Evolutionary conservation across 176 grass and related monocot genomes (phyloP).

Genomic region (Triticum dicoccoides): DNA sequence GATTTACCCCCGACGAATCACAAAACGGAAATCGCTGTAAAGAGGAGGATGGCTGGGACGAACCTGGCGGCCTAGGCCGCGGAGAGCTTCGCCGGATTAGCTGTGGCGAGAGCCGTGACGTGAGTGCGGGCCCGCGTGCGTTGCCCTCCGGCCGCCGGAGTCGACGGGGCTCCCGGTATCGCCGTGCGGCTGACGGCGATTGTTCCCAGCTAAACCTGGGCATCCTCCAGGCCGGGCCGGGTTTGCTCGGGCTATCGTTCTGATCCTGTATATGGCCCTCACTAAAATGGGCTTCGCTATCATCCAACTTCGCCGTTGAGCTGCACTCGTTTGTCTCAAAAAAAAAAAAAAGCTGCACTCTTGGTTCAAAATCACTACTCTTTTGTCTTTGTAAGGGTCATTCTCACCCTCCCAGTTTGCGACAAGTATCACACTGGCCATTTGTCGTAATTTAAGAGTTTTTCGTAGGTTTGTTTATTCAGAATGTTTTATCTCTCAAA

Average conservation of each 20-base stretch:
- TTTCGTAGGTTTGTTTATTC: too few species aligned
- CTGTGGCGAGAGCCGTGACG: background rate
- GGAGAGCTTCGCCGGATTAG: background rate
- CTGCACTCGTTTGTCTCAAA: too few species aligned
- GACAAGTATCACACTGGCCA: too few species aligned
- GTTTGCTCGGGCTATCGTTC: background rate
- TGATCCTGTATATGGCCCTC: background rate
- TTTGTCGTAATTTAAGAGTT: too few species aligned
- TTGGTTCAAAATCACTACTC: too few species aligned
- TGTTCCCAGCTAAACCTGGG: background rate
- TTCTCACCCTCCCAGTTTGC: too few species aligned
- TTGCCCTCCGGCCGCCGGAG: background rate
- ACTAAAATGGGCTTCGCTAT: background rate
- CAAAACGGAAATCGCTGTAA: background rate
- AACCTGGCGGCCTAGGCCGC: background rate
- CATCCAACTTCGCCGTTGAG: background rate
- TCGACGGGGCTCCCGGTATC: background rate
- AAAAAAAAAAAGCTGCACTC: too few species aligned
- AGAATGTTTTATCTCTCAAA: too few species aligned
- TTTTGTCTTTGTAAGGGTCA: too few species aligned
- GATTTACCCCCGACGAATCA: background rate
- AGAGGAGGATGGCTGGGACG: background rate
- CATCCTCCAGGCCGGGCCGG: too few species aligned
- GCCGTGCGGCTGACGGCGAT: background rate
- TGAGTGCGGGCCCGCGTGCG: background rate